Base-by-base conservation (phyloP, 768 basidiomycete species). In the Boletus sp. region DNA sequence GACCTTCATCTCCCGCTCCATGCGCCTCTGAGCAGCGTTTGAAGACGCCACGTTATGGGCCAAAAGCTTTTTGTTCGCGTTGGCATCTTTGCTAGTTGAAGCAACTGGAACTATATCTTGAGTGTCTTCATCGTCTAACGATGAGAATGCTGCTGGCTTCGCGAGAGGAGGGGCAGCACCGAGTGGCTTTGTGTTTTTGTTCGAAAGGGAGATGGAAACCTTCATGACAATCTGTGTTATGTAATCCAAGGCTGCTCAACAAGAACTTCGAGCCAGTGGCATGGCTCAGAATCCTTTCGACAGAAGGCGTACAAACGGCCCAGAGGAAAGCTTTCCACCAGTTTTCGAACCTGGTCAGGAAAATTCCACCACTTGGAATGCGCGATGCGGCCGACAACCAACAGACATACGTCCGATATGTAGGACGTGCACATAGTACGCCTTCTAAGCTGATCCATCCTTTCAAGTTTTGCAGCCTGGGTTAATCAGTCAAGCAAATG, bases 401-500 rank as follows among this genome's bases (percentile, higher is more conserved):
- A 72, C 72, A 41, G 89, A 92, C 57, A 86, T 95, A 54, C 80
- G 94, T 63, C 90, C 91, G 17, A 92, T 98, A 57, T 98, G 96
- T 96, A 72, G 52, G 85, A 74, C 46, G 8, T 37, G 35, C 14
- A 29, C 35, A 50, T 24, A 9, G 9, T 17, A 37, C 45, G 32
- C 29, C 45, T 48, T 50, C 47, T 18, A 3, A 32, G 40, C 58
- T 61, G 35, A 53, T 44, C 48, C 40, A 60, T 50, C 54, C 56
- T 55, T 42, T 47, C 54, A 61, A 99, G 95, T 92, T 73, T 75
- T 99, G 47, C 87, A 94, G 69, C 85, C 92, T 30, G 94, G 94
- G 9, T 76, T 98, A 14, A 93, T 97, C 52, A 89, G 76, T 59
- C 94, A 97, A 73, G 96, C 97, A 1, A 95, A 94, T 67, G 97